Percentiles rank a stretch among this genome's conserved stretches.
phyloP scores from a whole-genome alignment of 2,329 filamentous ascomycete species.

The Endocalyx cinctus region DNA sequence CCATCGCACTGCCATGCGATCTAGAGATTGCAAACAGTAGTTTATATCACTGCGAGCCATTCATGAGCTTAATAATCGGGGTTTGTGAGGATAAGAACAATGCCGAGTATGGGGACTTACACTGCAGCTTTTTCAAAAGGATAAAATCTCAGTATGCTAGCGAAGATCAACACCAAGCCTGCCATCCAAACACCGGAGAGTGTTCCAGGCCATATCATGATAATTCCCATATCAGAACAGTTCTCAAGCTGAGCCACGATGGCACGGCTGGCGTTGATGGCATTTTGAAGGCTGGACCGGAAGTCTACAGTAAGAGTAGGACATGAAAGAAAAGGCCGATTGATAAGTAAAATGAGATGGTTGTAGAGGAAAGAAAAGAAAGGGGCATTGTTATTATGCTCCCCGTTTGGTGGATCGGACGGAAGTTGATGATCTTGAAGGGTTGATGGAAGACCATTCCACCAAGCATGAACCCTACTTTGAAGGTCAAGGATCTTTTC shows the following conservation, averaged over 20 bases:
- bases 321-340: slow-evolving; percentile 8
- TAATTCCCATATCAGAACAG: slow-evolving; percentile 1
- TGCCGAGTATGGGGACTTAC: too few relatives aligned
- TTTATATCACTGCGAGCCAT: slow-evolving; percentile 1
- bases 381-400: slow-evolving; percentile 1
- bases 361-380: slow-evolving; percentile 7
- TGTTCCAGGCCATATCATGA: slow-evolving; percentile 4
- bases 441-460: slow-evolving; percentile 7
- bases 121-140: slow-evolving; percentile 4
- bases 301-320: slow-evolving; percentile 4
- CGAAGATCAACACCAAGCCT: slow-evolving; percentile 6
- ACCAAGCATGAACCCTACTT: slow-evolving; percentile 7
- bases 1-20: slow-evolving; percentile 5
- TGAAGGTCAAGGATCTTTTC: slow-evolving; percentile 7
- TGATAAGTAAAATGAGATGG: slow-evolving; percentile 6
- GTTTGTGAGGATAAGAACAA: neutral
- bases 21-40: slow-evolving; percentile 3
- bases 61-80: neutral
- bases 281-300: slow-evolving; percentile 6
- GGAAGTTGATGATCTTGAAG: slow-evolving; percentile 3
- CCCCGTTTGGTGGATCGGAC: too few relatives aligned
- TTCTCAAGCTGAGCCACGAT: slow-evolving; percentile 2
- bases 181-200: slow-evolving; percentile 8
- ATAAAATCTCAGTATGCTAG: slow-evolving; percentile 4
- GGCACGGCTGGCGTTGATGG: slow-evolving; percentile 4